A percentile compares a stretch with the other conserved stretches of the same genome.
Conservation (phyloP, 495 filamentous ascomycete species). For the Terfezia boudieri region DNA sequence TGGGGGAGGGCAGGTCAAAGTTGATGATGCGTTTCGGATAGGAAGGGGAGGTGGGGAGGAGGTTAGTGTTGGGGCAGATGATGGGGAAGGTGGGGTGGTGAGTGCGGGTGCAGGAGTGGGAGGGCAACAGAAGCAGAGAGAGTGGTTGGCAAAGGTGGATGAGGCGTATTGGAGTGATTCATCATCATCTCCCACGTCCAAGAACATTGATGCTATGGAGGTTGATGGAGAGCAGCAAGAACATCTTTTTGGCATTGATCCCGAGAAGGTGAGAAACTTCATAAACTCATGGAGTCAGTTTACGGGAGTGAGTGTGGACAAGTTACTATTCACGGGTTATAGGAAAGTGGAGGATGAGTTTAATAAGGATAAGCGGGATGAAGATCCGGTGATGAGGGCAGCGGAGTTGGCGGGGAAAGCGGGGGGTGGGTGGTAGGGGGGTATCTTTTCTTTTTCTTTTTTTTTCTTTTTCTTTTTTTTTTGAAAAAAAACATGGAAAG, state of each 20-base stretch:
- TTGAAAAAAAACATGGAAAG: too few relatives aligned
- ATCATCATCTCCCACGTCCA: background rate
- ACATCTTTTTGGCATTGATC: too few relatives aligned
- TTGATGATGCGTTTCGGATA: conserved; percentile 39
- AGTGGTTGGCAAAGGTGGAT: conserved; percentile 70
- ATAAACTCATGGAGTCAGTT: conserved; percentile 49
- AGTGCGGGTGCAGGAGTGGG: conserved; percentile 28
- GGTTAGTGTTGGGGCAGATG: conserved; percentile 13
- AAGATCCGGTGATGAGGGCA: conserved; percentile 46
- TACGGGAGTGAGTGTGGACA: conserved; percentile 46
- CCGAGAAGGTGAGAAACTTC: conserved; percentile 9
- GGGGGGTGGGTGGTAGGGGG: conserved; percentile 67
- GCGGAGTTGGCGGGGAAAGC: conserved; percentile 79
- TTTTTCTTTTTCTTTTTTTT: too few relatives aligned
- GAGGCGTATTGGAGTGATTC: conserved; percentile 60
- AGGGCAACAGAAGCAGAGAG: conserved; percentile 51
- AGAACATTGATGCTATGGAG: conserved; percentile 3
- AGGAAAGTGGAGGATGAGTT: conserved; percentile 87
- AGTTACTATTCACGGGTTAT: conserved; percentile 63
- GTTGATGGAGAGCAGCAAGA: conserved; percentile 4
- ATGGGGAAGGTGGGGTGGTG: conserved; percentile 10
- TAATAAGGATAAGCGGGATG: conserved; percentile 45
- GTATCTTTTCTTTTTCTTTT: too few relatives aligned
- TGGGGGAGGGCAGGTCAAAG: conserved; percentile 83
- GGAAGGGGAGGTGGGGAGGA: background rate